A percentile compares a stretch with the other conserved stretches of the same genome.
Evolutionary conservation across 805 yeast genomes (phyloP).

Genomic region (Lipomyces sp.): DNA sequence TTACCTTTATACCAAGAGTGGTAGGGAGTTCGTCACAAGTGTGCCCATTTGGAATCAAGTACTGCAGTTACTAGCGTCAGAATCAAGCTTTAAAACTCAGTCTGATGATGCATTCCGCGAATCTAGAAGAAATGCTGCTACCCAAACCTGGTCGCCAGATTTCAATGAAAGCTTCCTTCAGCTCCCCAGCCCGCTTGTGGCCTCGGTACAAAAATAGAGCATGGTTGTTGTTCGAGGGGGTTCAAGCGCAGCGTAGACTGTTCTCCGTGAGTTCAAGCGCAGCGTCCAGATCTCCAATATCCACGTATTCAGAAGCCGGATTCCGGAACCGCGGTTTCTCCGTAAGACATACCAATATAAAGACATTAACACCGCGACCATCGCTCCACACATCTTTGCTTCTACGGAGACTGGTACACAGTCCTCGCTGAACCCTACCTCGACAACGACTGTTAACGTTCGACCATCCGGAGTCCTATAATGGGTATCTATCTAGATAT

Average conservation of each 20-base stretch:
- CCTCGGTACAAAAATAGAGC: not conserved
- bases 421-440: too few relatives aligned
- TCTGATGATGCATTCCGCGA: not conserved
- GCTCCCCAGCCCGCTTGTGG: not conserved
- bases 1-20: too few relatives aligned
- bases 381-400: too few relatives aligned
- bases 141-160: not conserved
- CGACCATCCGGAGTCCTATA: too few relatives aligned
- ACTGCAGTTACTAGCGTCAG: not conserved
- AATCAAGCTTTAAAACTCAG: too few relatives aligned
- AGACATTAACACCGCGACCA: too few relatives aligned
- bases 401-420: too few relatives aligned
- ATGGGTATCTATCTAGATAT: too few relatives aligned
- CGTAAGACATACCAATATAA: not conserved
- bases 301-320: not conserved
- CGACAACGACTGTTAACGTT: too few relatives aligned
- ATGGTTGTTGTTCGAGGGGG: not conserved
- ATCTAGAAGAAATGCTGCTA: not conserved
- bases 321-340: not conserved
- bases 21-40: too few relatives aligned
- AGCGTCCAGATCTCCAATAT: not conserved
- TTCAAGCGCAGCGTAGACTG: not conserved
- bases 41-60: too few relatives aligned
- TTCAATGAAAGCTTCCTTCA: not conserved
- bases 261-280: not conserved